Percentiles rank a stretch among this genome's conserved stretches.
phyloP scores from a whole-genome alignment of 768 basidiomycete species.

The Lenzites betulinus region DNA sequence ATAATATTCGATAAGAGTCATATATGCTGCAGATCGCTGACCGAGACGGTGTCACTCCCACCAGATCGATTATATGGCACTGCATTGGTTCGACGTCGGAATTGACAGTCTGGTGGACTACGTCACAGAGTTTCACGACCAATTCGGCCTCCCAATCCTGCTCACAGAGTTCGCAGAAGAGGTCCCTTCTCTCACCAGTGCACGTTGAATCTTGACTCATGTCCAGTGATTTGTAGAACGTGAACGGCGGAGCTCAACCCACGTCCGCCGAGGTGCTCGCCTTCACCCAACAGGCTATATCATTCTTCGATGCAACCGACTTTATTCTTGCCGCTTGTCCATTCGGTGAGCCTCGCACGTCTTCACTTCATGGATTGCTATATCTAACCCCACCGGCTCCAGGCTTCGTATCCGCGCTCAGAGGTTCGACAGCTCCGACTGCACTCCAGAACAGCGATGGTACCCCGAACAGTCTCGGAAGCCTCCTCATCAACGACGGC shows the following conservation, averaged over 20 bases:
- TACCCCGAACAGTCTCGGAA: background rate
- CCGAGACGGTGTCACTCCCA: no score
- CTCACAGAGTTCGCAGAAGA: conserved; percentile 73
- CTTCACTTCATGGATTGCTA: background rate
- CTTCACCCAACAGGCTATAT: conserved; percentile 35
- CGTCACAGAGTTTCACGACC: conserved; percentile 45
- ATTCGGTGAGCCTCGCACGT: background rate
- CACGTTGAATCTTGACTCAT: background rate
- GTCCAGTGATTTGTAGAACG: conserved; percentile 44
- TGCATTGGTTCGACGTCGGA: conserved; percentile 69
- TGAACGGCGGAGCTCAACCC: conserved; percentile 46
- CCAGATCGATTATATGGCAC: conserved; percentile 56
- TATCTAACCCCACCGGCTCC: background rate
- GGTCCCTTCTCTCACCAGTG: conserved; percentile 31
- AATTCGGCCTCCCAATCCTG: conserved; percentile 48
- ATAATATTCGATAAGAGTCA: background rate
- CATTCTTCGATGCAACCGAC: conserved; percentile 5
- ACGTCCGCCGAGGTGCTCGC: conserved; percentile 40
- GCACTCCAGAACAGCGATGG: conserved; percentile 6
- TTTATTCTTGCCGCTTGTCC: conserved; percentile 10
- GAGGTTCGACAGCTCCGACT: background rate
- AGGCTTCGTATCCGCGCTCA: background rate
- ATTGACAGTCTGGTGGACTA: conserved; percentile 46
- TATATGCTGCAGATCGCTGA: background rate
- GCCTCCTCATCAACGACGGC: conserved; percentile 1